phyloP scores from a whole-genome alignment of 805 yeast genomes.

The Yarrowia deformans region DNA sequence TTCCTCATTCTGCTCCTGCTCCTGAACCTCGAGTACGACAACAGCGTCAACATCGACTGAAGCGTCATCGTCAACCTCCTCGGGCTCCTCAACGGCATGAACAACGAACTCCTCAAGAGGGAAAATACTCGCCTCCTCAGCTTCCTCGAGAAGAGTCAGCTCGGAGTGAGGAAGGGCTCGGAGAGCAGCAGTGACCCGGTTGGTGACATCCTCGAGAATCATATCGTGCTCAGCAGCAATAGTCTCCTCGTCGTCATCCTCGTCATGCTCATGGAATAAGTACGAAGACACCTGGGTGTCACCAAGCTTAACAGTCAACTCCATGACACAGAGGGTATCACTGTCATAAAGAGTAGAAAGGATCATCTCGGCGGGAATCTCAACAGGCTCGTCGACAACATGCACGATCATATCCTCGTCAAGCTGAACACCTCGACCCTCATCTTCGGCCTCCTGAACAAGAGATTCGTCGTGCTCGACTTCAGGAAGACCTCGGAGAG shows the following conservation, averaged over 20 bases:
- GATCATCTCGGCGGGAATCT: slow-evolving; percentile 21
- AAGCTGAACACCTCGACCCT: slow-evolving; percentile 10
- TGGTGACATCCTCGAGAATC: slow-evolving; percentile 14
- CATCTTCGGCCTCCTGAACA: slow-evolving; percentile 8
- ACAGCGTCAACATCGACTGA: background rate
- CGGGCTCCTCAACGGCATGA: slow-evolving; percentile 5
- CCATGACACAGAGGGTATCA: slow-evolving; percentile 20
- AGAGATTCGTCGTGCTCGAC: slow-evolving; percentile 11
- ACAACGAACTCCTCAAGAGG: slow-evolving; percentile 4
- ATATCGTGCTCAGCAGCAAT: slow-evolving; percentile 13
- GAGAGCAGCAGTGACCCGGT: background rate
- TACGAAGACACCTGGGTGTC: slow-evolving; percentile 26
- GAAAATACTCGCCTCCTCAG: background rate
- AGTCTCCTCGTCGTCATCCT: slow-evolving; percentile 12
- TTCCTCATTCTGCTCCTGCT: background rate
- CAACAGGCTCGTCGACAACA: slow-evolving; percentile 5
- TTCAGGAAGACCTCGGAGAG: slow-evolving; percentile 14
- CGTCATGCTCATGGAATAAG: slow-evolving; percentile 26
- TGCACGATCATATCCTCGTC: slow-evolving; percentile 13
- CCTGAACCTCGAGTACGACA: background rate
- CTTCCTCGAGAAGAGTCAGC: slow-evolving; percentile 24
- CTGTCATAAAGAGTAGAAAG: slow-evolving; percentile 21
- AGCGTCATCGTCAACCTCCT: background rate
- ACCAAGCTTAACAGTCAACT: slow-evolving; percentile 24
- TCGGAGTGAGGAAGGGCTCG: slow-evolving; percentile 9